Evolutionary conservation across 768 basidiomycete genomes (phyloP).

Genomic region (Asterophora parasitica): DNA sequence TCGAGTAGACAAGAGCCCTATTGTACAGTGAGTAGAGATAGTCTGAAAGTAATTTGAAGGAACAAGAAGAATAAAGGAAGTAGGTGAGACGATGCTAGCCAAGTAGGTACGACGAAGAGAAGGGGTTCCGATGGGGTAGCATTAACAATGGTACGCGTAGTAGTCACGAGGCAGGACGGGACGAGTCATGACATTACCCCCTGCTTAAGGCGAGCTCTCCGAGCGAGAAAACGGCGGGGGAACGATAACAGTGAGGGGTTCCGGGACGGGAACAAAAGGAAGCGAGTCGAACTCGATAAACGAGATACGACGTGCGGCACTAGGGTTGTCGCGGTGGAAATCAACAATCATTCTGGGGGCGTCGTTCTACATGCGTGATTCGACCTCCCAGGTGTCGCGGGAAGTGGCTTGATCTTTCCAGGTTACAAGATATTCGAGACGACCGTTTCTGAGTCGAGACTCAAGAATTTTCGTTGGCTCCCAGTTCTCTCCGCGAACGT

Average conservation of each 20-base stretch:
- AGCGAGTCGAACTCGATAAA: neutral
- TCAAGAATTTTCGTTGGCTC: neutral
- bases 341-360: neutral
- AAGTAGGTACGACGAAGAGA: too few species aligned
- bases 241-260: neutral
- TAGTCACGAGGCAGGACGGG: too few species aligned
- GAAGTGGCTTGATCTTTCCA: constrained; percentile 3
- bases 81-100: too few species aligned
- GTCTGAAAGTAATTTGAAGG: too few species aligned
- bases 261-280: neutral
- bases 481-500: neutral
- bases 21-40: too few species aligned
- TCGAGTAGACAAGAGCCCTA: too few species aligned
- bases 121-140: too few species aligned
- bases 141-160: too few species aligned
- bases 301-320: neutral
- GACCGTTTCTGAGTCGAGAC: neutral
- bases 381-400: neutral
- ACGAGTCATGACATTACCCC: constrained; percentile 7
- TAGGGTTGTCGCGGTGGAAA: neutral
- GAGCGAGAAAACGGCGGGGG: neutral
- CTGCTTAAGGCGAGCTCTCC: neutral
- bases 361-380: constrained; percentile 1
- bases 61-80: too few species aligned
- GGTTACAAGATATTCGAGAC: neutral